A percentile compares a stretch with the other conserved stretches of the same genome.
phyloP scores from a whole-genome alignment of 2,329 filamentous ascomycete genomes.

The Ilyonectria robusta region DNA sequence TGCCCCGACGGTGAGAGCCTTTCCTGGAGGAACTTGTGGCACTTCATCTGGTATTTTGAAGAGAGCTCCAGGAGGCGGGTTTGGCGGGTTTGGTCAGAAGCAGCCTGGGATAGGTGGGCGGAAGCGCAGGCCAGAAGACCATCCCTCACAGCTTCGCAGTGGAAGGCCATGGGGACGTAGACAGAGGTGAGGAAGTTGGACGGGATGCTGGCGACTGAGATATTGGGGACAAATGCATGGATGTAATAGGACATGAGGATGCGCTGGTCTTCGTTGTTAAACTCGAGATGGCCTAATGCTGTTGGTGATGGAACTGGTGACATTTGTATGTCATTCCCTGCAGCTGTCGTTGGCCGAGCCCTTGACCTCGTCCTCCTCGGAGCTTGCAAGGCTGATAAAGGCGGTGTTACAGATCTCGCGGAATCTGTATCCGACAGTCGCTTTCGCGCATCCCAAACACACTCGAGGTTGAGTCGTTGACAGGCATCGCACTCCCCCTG shows the following conservation, averaged over 20 bases:
- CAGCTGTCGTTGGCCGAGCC: neutral
- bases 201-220: slow-evolving; percentile 6
- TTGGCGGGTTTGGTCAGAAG: neutral
- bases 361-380: neutral
- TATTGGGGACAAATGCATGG: slow-evolving; percentile 12
- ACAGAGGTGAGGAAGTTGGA: slow-evolving; percentile 14
- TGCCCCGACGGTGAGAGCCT: neutral
- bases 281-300: neutral
- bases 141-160: slow-evolving; percentile 14
- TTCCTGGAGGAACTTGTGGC: slow-evolving; percentile 4
- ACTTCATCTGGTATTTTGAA: slow-evolving; percentile 1
- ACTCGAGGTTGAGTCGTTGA: slow-evolving; percentile 20
- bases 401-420: neutral
- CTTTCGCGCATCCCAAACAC: slow-evolving; percentile 3
- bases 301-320: neutral
- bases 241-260: slow-evolving; percentile 28
- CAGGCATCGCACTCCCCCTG: slow-evolving; percentile 19
- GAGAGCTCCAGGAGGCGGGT: neutral
- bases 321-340: neutral
- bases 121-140: slow-evolving; percentile 21
- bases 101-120: slow-evolving; percentile 17
- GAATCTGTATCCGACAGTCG: neutral
- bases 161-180: slow-evolving; percentile 29
- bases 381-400: neutral
- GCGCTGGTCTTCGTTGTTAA: slow-evolving; percentile 1